These are phyloP conservation scores for Globisporangium ultimum DNA, from an alignment of 352 stramenopile genomes.

Conservation along the genomic window DNA sequence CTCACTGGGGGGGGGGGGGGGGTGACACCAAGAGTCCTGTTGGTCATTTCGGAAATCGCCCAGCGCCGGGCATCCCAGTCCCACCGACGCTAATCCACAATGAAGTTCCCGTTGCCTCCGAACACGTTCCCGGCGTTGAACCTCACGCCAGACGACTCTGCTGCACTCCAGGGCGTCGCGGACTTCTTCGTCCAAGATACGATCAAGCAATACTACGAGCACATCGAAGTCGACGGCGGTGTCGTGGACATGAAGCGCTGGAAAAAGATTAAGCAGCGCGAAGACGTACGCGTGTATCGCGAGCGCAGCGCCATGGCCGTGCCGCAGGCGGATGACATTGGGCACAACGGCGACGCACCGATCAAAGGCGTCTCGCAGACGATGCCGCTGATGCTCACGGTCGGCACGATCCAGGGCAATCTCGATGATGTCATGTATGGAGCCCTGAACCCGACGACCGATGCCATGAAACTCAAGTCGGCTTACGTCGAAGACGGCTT, in stretches of 20 bases:
- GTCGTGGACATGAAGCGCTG: constrained; percentile 37
- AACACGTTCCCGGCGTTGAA: constrained; percentile 40
- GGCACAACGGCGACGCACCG: constrained; percentile 4
- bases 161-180: constrained; percentile 29
- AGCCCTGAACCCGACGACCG: constrained; percentile 39
- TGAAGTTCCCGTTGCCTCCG: constrained; percentile 31
- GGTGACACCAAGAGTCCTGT: too few species aligned
- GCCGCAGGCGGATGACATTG: neutral
- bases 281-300: constrained; percentile 13
- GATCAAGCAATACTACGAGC: constrained; percentile 40
- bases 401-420: constrained; percentile 27
- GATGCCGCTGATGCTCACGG: constrained; percentile 16
- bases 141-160: constrained; percentile 35
- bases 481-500: constrained; percentile 47
- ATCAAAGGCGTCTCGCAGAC: neutral
- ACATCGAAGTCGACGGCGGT: constrained; percentile 25
- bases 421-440: constrained; percentile 61
- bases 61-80: too few species aligned
- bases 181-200: constrained; percentile 39
- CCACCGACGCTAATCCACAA: too few species aligned
- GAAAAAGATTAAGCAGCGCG: constrained; percentile 48
- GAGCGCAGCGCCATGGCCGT: constrained; percentile 3
- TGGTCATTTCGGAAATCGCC: too few species aligned
- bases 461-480: constrained; percentile 44
- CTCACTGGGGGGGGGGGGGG: too few species aligned